Evolutionary conservation across 768 basidiomycete genomes (phyloP).

Genomic region (Suillus subaureus): DNA sequence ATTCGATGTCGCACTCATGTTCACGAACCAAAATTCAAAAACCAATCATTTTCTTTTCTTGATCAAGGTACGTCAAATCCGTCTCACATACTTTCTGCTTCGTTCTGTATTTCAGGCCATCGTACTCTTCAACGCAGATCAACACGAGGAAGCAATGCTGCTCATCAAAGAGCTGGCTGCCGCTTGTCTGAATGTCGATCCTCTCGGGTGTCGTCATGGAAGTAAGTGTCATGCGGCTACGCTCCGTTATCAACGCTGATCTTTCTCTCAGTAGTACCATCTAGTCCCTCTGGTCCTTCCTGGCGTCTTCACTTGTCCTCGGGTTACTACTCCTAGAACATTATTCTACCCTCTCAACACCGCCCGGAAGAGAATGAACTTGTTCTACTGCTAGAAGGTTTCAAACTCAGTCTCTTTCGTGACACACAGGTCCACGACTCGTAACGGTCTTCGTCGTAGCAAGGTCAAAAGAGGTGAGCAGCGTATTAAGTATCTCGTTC

Average conservation of each 20-base stretch:
- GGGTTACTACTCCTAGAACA: too few species aligned
- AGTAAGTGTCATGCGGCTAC: not conserved
- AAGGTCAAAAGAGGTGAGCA: too few species aligned
- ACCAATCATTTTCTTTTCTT: not conserved
- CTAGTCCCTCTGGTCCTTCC: too few species aligned
- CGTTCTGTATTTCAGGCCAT: not conserved
- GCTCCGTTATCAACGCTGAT: not conserved
- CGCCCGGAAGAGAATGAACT: too few species aligned
- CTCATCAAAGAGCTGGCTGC: not conserved
- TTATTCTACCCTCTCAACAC: too few species aligned
- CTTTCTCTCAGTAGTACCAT: too few species aligned
- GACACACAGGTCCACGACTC: too few species aligned
- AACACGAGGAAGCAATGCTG: not conserved
- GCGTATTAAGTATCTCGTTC: too few species aligned
- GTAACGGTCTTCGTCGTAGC: too few species aligned
- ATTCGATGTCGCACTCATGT: not conserved
- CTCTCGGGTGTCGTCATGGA: not conserved
- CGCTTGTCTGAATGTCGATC: not conserved
- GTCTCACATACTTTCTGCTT: not conserved
- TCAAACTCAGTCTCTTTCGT: too few species aligned
- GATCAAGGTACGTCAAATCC: not conserved
- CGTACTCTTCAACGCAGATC: not conserved
- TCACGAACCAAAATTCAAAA: not conserved
- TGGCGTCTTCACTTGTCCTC: too few species aligned
- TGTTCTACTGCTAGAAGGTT: too few species aligned